phyloP scores from a whole-genome alignment of 805 yeast genomes.

The Yarrowia osloensis region DNA sequence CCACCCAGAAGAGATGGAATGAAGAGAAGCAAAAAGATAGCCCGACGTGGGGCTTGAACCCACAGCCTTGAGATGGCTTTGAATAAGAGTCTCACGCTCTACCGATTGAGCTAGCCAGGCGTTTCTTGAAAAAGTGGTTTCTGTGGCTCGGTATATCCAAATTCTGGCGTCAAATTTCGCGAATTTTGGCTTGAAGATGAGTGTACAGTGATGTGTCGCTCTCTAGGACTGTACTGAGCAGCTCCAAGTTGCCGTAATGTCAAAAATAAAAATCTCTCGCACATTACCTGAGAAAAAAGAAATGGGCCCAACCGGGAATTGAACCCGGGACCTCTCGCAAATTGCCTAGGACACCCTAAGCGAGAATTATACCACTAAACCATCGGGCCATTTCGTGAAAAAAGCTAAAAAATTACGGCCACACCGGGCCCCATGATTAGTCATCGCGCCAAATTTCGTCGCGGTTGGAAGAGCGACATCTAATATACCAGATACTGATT shows the following conservation, averaged over 20 bases:
- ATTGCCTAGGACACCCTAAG: conserved; percentile 22
- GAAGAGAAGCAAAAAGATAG: conserved; percentile 8
- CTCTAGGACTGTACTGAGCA: no score
- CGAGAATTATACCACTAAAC: conserved; percentile 28
- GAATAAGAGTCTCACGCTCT: conserved; percentile 15
- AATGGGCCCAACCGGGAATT: conserved; percentile 26
- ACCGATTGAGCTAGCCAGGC: conserved; percentile 19
- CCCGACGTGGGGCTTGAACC: conserved; percentile 20
- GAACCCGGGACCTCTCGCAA: conserved; percentile 30
- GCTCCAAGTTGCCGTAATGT: no score
- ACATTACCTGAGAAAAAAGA: background rate
- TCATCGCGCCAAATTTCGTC: background rate
- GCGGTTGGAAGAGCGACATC: no score
- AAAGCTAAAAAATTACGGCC: background rate
- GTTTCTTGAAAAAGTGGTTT: background rate
- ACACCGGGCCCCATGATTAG: background rate
- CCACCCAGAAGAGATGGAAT: no score
- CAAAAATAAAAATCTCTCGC: no score
- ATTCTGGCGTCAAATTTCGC: background rate
- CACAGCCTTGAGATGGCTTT: conserved; percentile 12
- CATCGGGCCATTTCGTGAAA: conserved; percentile 1
- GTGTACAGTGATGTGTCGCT: no score
- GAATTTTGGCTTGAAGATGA: no score
- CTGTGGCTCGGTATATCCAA: background rate
- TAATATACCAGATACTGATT: no score